phyloP scores from a whole-genome alignment of 2,329 filamentous ascomycete genomes.

The Trichophaea hybrida region DNA sequence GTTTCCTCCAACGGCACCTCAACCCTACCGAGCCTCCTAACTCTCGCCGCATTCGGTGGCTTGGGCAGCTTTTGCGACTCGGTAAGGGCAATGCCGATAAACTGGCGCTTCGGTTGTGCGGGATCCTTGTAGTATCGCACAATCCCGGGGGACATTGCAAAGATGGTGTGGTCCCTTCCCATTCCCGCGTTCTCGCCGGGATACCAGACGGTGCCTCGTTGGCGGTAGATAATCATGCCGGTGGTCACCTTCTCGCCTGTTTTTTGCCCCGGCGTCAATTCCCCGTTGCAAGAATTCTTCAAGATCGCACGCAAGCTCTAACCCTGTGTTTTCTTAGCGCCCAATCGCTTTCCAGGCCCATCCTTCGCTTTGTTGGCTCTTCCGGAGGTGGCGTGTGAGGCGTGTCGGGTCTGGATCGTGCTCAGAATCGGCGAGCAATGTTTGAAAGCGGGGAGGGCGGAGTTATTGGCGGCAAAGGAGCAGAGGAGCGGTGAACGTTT shows the following conservation, averaged over 20 bases:
- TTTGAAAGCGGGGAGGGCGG: neutral
- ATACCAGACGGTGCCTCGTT: conserved; percentile 87
- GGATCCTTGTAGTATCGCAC: conserved; percentile 96
- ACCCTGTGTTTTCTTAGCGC: conserved; percentile 86
- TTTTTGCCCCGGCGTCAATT: neutral
- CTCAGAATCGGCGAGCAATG: neutral
- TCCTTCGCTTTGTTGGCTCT: conserved; percentile 56
- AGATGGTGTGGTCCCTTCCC: conserved; percentile 93
- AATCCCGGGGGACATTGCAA: conserved; percentile 69
- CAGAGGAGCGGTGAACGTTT: neutral
- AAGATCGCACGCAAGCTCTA: conserved; percentile 17
- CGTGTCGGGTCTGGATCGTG: conserved; percentile 35
- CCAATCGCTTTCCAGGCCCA: conserved; percentile 70
- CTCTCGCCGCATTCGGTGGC: conserved; percentile 56
- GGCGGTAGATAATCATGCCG: conserved; percentile 95
- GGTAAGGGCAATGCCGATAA: conserved; percentile 84
- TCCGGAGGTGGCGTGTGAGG: conserved; percentile 51
- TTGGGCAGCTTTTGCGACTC: conserved; percentile 68
- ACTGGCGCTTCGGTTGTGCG: conserved; percentile 71
- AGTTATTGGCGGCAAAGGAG: neutral
- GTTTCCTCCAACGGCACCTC: conserved; percentile 33
- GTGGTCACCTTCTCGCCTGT: conserved; percentile 82
- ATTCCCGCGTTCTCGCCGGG: conserved; percentile 91
- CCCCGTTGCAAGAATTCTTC: neutral
- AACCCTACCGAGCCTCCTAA: conserved; percentile 61